These are phyloP conservation scores for Ophiosphaerella narmari DNA, from an alignment of 2,329 filamentous ascomycete genomes.

Conservation along the genomic window DNA sequence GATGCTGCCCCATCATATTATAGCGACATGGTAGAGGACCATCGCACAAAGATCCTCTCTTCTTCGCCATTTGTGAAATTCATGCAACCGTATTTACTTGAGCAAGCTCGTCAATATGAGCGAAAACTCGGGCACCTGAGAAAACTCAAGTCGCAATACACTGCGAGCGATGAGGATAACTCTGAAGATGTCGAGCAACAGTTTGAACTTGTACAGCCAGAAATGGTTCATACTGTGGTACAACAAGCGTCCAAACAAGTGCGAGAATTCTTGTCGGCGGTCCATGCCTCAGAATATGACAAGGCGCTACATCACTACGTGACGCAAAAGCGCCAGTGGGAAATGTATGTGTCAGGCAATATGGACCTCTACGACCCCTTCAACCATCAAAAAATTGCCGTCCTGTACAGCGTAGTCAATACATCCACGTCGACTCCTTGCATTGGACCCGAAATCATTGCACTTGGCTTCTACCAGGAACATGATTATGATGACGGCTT, in stretches of 20 bases:
- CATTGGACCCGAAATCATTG: constrained; percentile 85
- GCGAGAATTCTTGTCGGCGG: constrained; percentile 90
- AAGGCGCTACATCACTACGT: constrained; percentile 92
- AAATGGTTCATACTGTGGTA: constrained; percentile 88
- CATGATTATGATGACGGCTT: constrained; percentile 72
- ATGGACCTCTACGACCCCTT: constrained; percentile 91
- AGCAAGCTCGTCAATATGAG: constrained; percentile 90
- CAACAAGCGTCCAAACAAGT: constrained; percentile 82
- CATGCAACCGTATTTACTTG: constrained; percentile 88
- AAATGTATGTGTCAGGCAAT: constrained; percentile 88
- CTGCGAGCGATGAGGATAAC: constrained; percentile 42
- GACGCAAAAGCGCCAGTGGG: constrained; percentile 95
- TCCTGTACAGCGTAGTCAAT: constrained; percentile 91
- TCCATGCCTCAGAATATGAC: constrained; percentile 96
- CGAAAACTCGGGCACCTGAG: constrained; percentile 80
- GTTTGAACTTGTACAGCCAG: constrained; percentile 90
- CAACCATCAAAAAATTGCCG: constrained; percentile 93
- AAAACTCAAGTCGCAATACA: constrained; percentile 75
- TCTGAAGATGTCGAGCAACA: constrained; percentile 58
- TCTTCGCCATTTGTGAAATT: constrained; percentile 97
- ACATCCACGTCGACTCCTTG: constrained; percentile 93
- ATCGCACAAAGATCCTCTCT: constrained; percentile 90
- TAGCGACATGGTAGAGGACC: constrained; percentile 91
- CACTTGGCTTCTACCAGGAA: constrained; percentile 92
- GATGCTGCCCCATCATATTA: constrained; percentile 92